Conservation (phyloP, 2,329 filamentous ascomycete species). For the Phaeophleospora eucalypticola region DNA sequence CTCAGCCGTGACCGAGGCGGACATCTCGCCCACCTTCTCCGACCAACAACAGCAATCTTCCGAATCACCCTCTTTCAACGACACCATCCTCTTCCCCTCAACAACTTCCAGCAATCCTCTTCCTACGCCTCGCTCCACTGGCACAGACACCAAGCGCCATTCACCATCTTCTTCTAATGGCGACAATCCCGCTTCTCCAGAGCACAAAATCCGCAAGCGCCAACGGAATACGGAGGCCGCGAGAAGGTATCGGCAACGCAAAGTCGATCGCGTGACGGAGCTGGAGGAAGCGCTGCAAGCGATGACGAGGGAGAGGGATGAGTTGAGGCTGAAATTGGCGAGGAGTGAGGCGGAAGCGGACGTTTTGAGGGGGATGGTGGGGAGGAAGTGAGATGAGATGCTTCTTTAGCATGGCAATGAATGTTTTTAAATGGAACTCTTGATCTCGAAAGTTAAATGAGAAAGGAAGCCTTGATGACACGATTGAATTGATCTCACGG, state of each 20-base stretch:
- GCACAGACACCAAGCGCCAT: neutral
- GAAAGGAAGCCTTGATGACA: no score
- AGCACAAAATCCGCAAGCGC: conserved; percentile 47
- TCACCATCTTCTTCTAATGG: conserved; percentile 5
- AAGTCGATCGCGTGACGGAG: conserved; percentile 61
- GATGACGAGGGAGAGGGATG: conserved; percentile 60
- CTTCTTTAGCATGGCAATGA: no score
- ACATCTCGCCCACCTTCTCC: neutral
- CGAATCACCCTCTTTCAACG: conserved; percentile 1
- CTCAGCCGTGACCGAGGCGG: neutral
- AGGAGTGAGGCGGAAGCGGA: conserved; percentile 62
- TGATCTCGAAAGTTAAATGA: no score
- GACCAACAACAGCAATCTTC: neutral
- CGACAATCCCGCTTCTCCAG: conserved; percentile 8
- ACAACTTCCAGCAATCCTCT: neutral
- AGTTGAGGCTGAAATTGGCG: conserved; percentile 58
- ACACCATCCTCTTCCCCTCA: neutral
- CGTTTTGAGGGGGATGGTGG: conserved; percentile 42
- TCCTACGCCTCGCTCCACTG: neutral
- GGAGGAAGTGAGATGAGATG: conserved; percentile 5
- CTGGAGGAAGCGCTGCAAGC: conserved; percentile 58
- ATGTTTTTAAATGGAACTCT: no score
- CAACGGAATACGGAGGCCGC: conserved; percentile 68
- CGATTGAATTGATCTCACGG: no score
- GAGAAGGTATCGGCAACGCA: conserved; percentile 66